phyloP scores from a whole-genome alignment of 2,329 filamentous ascomycete species.

The Colletotrichum sp. region DNA sequence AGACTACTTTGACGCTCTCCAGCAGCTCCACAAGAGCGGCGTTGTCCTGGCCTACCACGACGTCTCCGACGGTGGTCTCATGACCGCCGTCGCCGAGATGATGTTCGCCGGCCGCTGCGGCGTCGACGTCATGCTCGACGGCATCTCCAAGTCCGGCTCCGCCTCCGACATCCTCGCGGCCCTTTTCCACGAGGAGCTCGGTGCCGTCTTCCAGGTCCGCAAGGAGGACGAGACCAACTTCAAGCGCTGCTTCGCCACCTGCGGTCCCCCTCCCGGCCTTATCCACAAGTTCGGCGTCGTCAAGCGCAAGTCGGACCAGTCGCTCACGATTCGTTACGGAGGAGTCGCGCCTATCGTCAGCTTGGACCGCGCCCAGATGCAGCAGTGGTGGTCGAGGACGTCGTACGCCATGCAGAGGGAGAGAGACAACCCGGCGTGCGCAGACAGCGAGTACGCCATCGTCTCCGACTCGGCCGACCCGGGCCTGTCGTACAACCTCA shows the following conservation, averaged over 20 bases:
- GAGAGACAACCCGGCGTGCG: slow-evolving; percentile 85
- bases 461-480: slow-evolving; percentile 79
- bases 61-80: slow-evolving; percentile 87
- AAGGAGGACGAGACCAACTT: slow-evolving; percentile 85
- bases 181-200: slow-evolving; percentile 95
- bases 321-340: slow-evolving; percentile 76
- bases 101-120: slow-evolving; percentile 96
- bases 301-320: slow-evolving; percentile 71
- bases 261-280: slow-evolving; percentile 79
- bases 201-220: slow-evolving; percentile 93
- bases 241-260: slow-evolving; percentile 88
- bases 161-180: slow-evolving; percentile 71
- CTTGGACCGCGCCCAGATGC: slow-evolving; percentile 73
- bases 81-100: slow-evolving; percentile 94
- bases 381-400: slow-evolving; percentile 87
- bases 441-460: slow-evolving; percentile 79
- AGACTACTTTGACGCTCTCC: slow-evolving; percentile 90
- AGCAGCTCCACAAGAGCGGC: slow-evolving; percentile 62
- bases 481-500: slow-evolving; percentile 83
- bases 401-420: slow-evolving; percentile 91
- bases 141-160: slow-evolving; percentile 65
- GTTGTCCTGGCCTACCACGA: slow-evolving; percentile 93
- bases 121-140: slow-evolving; percentile 82
- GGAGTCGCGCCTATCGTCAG: slow-evolving; percentile 68
- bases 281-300: slow-evolving; percentile 86